These are phyloP conservation scores for Suillus cothurnatus DNA, from an alignment of 768 basidiomycete genomes.

Conservation along the genomic window DNA sequence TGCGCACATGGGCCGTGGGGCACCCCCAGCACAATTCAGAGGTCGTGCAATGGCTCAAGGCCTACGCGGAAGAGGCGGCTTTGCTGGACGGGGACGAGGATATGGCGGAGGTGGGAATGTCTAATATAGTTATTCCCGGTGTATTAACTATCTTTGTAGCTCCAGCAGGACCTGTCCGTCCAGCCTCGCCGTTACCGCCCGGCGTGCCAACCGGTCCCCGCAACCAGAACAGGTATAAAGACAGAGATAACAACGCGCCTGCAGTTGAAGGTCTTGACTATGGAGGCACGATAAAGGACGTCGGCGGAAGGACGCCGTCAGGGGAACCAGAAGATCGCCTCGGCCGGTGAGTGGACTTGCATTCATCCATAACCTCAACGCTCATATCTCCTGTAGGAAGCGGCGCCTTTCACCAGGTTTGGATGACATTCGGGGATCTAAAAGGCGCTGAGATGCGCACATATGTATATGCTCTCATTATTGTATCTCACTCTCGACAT, in stretches of 20 bases:
- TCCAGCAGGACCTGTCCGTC: conserved; percentile 63
- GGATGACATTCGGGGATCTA: conserved; percentile 69
- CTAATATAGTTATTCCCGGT: not conserved
- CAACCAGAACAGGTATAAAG: conserved; percentile 90
- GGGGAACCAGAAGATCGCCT: conserved; percentile 71
- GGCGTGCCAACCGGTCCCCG: conserved; percentile 87
- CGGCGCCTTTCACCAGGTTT: conserved; percentile 71
- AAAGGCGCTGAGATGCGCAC: conserved; percentile 58
- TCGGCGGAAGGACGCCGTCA: conserved; percentile 53
- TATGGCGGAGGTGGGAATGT: conserved; percentile 42
- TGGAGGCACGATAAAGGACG: conserved; percentile 58
- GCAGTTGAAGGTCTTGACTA: conserved; percentile 91
- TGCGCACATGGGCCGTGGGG: conserved; percentile 32
- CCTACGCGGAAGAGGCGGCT: conserved; percentile 47
- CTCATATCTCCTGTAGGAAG: conserved; percentile 49
- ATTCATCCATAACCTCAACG: conserved; percentile 3
- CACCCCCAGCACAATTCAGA: conserved; percentile 42
- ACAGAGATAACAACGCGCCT: conserved; percentile 81
- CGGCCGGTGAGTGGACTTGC: conserved; percentile 45
- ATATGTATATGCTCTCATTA: conserved; percentile 31
- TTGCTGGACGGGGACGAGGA: conserved; percentile 40
- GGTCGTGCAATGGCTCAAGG: conserved; percentile 46
- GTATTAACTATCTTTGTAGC: conserved; percentile 17
- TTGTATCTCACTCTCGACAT: conserved; percentile 26
- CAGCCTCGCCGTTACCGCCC: conserved; percentile 84